Evolutionary conservation across 495 filamentous ascomycete genomes (phyloP), one percentile per base, ranked within the genome.

Genomic region (Pyrenopolyporus hunteri): DNA sequence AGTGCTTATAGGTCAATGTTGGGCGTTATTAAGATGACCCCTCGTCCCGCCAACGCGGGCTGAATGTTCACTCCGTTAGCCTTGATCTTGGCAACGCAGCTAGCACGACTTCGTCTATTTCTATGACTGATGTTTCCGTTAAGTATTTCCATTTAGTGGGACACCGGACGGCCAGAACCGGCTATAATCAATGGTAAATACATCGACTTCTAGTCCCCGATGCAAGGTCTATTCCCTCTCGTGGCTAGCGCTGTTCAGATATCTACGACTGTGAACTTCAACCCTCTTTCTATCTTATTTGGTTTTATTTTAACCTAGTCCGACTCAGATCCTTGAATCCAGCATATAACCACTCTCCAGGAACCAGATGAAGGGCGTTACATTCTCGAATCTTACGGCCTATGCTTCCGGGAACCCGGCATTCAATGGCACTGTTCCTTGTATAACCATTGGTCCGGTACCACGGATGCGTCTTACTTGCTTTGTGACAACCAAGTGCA

Each of bases 301-400:
- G n/a, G n/a, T n/a, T n/a, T n/a, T n/a, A 16, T 16, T 26, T 6
- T 35, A 28, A 16, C 8, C 37, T 42, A 37, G 11, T 50, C 28
- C 35, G 6, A 11, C 14, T 10, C 31, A 1, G 22, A 23, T 29
- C 31, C 46, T 35, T 39, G 25, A 28, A 53, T 47, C 46, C 46
- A 6, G 23, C 14, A 19, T 42, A n/a, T 29, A 44, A n/a, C 51
- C 25, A 47, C 11, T 20, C 17, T 25, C 62, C 55, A 49, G 49
- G 49, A 65, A 56, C 47, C 62, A 22, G 62, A 55, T 20, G 6
- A 13, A 28, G 26, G 40, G 44, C 20, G 62, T 59, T 45, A 16
- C 62, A 59, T 65, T 44, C 40, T 16, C 20, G 26, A 48, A 54
- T 54, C 55, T 55, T 29, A 51, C 55, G 62, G 62, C 53, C 45